Percentiles rank a stretch among this genome's conserved stretches.
Evolutionary conservation across 805 yeast species (phyloP).

Genomic region (Millerozyma acaciae): DNA sequence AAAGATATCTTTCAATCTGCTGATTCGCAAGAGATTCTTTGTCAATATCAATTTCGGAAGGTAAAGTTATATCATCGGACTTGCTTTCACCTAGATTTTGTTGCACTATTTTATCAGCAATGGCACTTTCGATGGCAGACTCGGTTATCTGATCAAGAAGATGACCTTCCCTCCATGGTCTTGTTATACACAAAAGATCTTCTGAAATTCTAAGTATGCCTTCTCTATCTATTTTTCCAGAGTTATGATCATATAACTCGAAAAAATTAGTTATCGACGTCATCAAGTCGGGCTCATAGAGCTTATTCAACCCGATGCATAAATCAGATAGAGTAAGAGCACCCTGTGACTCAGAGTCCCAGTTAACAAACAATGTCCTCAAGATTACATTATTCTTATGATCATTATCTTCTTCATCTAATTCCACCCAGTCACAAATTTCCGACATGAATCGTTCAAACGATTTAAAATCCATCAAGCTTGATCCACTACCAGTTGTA

Average conservation of each 20-base stretch:
- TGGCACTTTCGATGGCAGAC: slow-evolving; percentile 57
- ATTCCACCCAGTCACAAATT: slow-evolving; percentile 69
- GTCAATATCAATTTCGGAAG: slow-evolving; percentile 59
- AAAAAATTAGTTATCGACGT: slow-evolving; percentile 75
- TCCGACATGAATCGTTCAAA: slow-evolving; percentile 74
- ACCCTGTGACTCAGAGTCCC: slow-evolving; percentile 61
- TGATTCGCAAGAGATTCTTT: slow-evolving; percentile 56
- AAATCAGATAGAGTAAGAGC: slow-evolving; percentile 66
- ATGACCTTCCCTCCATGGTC: slow-evolving; percentile 78
- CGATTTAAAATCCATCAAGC: slow-evolving; percentile 71
- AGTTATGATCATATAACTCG: slow-evolving; percentile 61
- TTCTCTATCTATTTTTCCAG: slow-evolving; percentile 67
- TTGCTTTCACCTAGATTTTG: slow-evolving; percentile 28
- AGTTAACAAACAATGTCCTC: slow-evolving; percentile 58
- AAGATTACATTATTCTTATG: slow-evolving; percentile 26
- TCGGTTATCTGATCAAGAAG: slow-evolving; percentile 63
- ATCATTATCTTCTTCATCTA: slow-evolving; percentile 9
- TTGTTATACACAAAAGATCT: slow-evolving; percentile 74
- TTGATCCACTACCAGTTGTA: slow-evolving; percentile 44
- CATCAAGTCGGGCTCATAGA: slow-evolving; percentile 73
- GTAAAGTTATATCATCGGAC: slow-evolving; percentile 39
- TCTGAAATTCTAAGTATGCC: slow-evolving; percentile 83
- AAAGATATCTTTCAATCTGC: slow-evolving; percentile 75
- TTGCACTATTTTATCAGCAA: slow-evolving; percentile 58
- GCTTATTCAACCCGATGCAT: slow-evolving; percentile 64